Evolutionary conservation across 768 basidiomycete genomes (phyloP).

Genomic region (Rhizopogon salebrosus): DNA sequence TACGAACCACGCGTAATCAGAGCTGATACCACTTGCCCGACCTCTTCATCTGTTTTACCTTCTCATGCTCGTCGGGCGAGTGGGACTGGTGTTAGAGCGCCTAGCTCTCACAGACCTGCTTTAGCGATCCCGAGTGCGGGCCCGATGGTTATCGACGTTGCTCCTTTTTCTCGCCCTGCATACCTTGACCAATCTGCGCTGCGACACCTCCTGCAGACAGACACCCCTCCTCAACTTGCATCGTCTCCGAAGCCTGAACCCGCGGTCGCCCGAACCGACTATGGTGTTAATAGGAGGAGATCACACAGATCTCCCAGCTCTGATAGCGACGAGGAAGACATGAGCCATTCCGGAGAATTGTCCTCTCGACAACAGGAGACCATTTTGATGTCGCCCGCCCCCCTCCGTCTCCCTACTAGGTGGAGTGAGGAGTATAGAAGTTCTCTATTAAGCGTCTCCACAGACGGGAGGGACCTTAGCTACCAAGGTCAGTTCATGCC

Average conservation of each 20-base stretch:
- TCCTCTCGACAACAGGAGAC: slow-evolving; percentile 16
- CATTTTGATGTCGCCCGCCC: slow-evolving; percentile 26
- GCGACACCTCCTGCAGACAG: slow-evolving; percentile 62
- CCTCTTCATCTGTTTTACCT: slow-evolving; percentile 38
- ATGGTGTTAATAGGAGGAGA: slow-evolving; percentile 11
- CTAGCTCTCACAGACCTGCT: slow-evolving; percentile 19
- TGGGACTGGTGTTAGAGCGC: slow-evolving; percentile 25
- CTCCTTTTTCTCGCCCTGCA: slow-evolving; percentile 56
- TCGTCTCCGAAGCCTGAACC: slow-evolving; percentile 35
- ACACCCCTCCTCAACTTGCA: slow-evolving; percentile 31
- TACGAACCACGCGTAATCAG: slow-evolving; percentile 71
- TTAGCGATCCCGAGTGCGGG: slow-evolving; percentile 21
- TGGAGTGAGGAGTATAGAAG: slow-evolving; percentile 73
- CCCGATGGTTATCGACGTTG: slow-evolving; percentile 23
- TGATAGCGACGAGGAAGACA: slow-evolving; percentile 69
- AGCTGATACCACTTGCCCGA: slow-evolving; percentile 42
- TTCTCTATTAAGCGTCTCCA: slow-evolving; percentile 51
- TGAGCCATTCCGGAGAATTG: slow-evolving; percentile 43
- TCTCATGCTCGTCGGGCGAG: slow-evolving; percentile 45
- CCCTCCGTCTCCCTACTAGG: slow-evolving; percentile 63
- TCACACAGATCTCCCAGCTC: slow-evolving; percentile 35
- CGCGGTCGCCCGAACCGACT: slow-evolving; percentile 15
- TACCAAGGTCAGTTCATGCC: slow-evolving; percentile 50
- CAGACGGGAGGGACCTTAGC: slow-evolving; percentile 69
- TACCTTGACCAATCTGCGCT: slow-evolving; percentile 77